phyloP scores from a whole-genome alignment of 78 protist species.

The Bodo saltans region DNA sequence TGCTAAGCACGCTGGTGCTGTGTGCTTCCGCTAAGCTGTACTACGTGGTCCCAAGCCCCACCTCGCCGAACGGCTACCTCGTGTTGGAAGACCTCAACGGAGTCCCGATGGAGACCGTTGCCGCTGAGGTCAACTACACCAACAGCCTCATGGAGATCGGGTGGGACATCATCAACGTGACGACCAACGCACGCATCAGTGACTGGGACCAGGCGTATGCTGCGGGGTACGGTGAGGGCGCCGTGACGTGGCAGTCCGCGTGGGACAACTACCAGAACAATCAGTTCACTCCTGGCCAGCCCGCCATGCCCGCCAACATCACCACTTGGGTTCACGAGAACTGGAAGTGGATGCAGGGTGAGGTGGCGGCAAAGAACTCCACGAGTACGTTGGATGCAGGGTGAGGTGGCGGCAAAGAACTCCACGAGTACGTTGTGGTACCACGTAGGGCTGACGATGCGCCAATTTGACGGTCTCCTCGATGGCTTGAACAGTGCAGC shows the following conservation, averaged over 20 bases:
- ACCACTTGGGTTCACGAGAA: too few species aligned
- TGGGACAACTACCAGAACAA: slow-evolving; percentile 36
- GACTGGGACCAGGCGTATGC: slow-evolving; percentile 38
- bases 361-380: neutral
- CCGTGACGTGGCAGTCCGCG: slow-evolving; percentile 34
- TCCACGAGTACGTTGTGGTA: slow-evolving; percentile 43
- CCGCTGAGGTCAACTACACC: neutral
- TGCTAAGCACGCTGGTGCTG: too few species aligned
- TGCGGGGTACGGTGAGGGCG: slow-evolving; percentile 64
- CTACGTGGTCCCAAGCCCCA: too few species aligned
- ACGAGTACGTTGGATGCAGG: slow-evolving; percentile 31
- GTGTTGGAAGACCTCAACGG: too few species aligned
- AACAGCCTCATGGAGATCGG: neutral
- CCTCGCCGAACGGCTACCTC: too few species aligned
- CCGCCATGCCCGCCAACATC: slow-evolving; percentile 49
- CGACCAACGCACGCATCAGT: slow-evolving; percentile 23
- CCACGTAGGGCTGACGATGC: slow-evolving; percentile 23
- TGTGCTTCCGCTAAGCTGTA: too few species aligned
- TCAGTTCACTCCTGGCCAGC: slow-evolving; percentile 51
- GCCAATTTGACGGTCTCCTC: slow-evolving; percentile 42
- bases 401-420: neutral
- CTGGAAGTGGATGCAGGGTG: too few species aligned
- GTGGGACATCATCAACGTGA: slow-evolving; percentile 15
- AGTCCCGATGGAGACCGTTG: too few species aligned
- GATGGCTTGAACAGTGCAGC: slow-evolving; percentile 23